Evolutionary conservation across 2,329 filamentous ascomycete species (phyloP).

Genomic region (Penicillium sp.): DNA sequence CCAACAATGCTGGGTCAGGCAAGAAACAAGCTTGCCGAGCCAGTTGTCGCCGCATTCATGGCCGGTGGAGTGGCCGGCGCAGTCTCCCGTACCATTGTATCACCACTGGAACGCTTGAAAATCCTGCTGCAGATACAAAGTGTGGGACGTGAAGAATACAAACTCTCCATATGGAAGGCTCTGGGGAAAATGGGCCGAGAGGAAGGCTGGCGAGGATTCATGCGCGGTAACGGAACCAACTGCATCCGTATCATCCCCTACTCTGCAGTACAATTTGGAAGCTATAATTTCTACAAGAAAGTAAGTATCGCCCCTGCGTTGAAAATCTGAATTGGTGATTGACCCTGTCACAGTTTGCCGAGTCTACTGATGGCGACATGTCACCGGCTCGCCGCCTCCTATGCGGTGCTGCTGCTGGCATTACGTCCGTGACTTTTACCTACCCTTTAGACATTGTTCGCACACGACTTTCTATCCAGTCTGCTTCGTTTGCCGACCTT

Average conservation of each 20-base stretch:
- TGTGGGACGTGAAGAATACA: constrained; percentile 86
- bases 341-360: constrained; percentile 62
- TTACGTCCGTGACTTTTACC: constrained; percentile 92
- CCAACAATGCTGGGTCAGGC: constrained; percentile 25
- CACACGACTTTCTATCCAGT: constrained; percentile 92
- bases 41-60: constrained; percentile 86
- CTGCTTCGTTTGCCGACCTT: constrained; percentile 86
- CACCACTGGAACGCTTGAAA: constrained; percentile 91
- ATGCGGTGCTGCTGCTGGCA: constrained; percentile 89
- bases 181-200: constrained; percentile 94
- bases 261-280: constrained; percentile 96
- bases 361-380: constrained; percentile 73
- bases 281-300: constrained; percentile 95
- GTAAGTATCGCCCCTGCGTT: constrained; percentile 51
- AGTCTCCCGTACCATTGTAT: constrained; percentile 96
- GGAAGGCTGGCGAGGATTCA: constrained; percentile 95
- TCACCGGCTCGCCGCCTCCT: constrained; percentile 71
- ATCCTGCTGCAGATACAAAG: constrained; percentile 98
- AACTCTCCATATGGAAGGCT: constrained; percentile 84
- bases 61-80: constrained; percentile 92
- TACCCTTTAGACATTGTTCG: constrained; percentile 98
- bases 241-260: constrained; percentile 98
- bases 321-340: neutral
- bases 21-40: constrained; percentile 65
- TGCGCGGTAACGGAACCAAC: constrained; percentile 97